Conservation (phyloP, 768 basidiomycete genomes). For the Pisolithus tinctorius region DNA sequence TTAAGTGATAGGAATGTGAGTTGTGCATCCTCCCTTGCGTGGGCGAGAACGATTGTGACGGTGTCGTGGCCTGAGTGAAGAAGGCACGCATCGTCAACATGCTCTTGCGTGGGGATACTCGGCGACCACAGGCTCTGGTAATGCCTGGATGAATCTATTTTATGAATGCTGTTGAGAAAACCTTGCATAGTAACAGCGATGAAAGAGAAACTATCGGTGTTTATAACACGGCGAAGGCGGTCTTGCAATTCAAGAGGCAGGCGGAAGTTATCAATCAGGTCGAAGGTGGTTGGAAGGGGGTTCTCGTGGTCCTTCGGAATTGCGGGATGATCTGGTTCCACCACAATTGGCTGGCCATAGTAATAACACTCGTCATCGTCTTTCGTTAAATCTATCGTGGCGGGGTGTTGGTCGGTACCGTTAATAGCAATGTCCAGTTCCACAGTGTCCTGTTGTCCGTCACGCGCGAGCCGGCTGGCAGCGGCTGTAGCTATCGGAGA, state of each 20-base stretch:
- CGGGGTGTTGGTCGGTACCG: too few relatives aligned
- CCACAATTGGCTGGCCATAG: neutral
- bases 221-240: conserved; percentile 34
- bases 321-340: neutral
- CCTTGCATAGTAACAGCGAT: conserved; percentile 36
- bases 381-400: too few relatives aligned
- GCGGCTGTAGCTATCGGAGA: neutral
- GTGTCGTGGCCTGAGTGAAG: conserved; percentile 17
- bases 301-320: neutral
- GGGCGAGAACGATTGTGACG: conserved; percentile 30
- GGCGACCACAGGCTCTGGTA: conserved; percentile 15
- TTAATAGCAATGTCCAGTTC: too few relatives aligned
- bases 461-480: neutral
- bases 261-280: neutral
- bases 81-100: conserved; percentile 39
- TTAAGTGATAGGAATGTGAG: conserved; percentile 18
- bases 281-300: neutral
- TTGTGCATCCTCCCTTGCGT: conserved; percentile 32
- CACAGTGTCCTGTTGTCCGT: neutral
- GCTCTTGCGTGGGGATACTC: conserved; percentile 19
- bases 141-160: conserved; percentile 14
- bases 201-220: conserved; percentile 9
- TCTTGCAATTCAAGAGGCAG: conserved; percentile 28
- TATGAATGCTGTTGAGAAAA: conserved; percentile 23
- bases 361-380: neutral